phyloP scores from a whole-genome alignment of 306 rosid species.

The Trifolium subterraneum region DNA sequence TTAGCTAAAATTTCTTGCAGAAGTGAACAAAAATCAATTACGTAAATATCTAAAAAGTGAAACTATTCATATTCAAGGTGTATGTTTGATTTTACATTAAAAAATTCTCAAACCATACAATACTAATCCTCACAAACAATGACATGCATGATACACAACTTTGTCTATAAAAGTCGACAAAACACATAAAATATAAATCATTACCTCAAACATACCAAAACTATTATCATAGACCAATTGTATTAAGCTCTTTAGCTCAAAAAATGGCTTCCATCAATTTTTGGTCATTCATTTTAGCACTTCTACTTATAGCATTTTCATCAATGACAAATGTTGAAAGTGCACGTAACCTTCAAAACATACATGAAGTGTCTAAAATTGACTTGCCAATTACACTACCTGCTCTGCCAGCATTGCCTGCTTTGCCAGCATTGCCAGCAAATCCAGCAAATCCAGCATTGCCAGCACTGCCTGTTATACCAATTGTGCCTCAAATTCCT shows the following conservation, averaged over 20 bases:
- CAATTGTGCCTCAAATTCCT: slow-evolving; percentile 8
- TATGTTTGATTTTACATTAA: neutral
- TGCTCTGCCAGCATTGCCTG: neutral
- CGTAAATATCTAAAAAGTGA: neutral
- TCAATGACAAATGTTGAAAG: slow-evolving; percentile 43
- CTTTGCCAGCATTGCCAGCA: neutral
- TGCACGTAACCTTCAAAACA: slow-evolving; percentile 45
- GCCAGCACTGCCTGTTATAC: neutral
- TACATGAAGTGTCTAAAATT: slow-evolving; percentile 33
- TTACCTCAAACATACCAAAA: slow-evolving; percentile 2
- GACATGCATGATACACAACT: neutral
- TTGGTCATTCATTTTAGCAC: slow-evolving; percentile 34
- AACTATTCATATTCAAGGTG: neutral
- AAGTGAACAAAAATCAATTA: neutral
- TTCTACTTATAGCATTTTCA: slow-evolving; percentile 42
- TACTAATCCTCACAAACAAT: neutral
- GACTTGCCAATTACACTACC: slow-evolving; percentile 36
- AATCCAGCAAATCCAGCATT: too few species aligned
- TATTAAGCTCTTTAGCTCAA: slow-evolving; percentile 18
- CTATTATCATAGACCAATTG: neutral
- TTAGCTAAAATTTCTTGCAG: neutral
- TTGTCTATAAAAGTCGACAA: slow-evolving; percentile 46
- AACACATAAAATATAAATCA: neutral
- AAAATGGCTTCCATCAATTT: slow-evolving; percentile 47
- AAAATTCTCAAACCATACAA: neutral